phyloP scores from a whole-genome alignment of 1,139 yeast genomes.

The Pichia sp. region DNA sequence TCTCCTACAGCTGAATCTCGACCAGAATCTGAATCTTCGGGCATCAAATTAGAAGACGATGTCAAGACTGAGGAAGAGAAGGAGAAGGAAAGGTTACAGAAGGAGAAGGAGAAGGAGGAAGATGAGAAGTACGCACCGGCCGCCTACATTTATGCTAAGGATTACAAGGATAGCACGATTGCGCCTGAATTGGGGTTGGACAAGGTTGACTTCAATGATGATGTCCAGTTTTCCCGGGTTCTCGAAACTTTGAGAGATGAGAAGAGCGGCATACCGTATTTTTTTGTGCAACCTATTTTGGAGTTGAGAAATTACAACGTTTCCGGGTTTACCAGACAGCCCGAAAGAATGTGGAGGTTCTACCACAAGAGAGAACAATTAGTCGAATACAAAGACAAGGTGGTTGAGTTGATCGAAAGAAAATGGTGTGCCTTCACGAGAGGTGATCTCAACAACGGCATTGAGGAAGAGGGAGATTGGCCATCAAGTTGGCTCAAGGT shows the following conservation, averaged over 20 bases:
- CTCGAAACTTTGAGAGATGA: conserved; percentile 24
- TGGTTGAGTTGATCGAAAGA: conserved; percentile 40
- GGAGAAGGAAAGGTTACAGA: conserved; percentile 16
- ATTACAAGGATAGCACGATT: conserved; percentile 49
- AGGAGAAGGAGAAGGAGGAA: conserved; percentile 34
- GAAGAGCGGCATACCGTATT: conserved; percentile 45
- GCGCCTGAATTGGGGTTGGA: conserved; percentile 53
- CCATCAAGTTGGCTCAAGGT: conserved; percentile 77
- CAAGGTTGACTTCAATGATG: conserved; percentile 27
- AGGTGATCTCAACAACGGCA: conserved; percentile 50
- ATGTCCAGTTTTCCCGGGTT: conserved; percentile 15
- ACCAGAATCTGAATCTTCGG: conserved; percentile 9
- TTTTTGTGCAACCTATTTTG: conserved; percentile 70
- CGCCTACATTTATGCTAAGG: conserved; percentile 57
- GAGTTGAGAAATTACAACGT: conserved; percentile 71
- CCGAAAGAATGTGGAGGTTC: conserved; percentile 71
- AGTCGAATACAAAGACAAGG: conserved; percentile 59
- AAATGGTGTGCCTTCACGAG: conserved; percentile 53
- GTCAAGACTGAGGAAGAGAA: conserved; percentile 10
- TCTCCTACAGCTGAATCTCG: conserved; percentile 3
- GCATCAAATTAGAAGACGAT: conserved; percentile 7
- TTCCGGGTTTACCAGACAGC: conserved; percentile 73
- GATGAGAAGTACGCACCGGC: conserved; percentile 41
- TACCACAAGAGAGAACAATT: conserved; percentile 70
- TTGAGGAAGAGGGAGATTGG: conserved; percentile 85